Evolutionary conservation across 139 green algal genomes (phyloP).

Genomic region (Pseudopediastrum boryanum): DNA sequence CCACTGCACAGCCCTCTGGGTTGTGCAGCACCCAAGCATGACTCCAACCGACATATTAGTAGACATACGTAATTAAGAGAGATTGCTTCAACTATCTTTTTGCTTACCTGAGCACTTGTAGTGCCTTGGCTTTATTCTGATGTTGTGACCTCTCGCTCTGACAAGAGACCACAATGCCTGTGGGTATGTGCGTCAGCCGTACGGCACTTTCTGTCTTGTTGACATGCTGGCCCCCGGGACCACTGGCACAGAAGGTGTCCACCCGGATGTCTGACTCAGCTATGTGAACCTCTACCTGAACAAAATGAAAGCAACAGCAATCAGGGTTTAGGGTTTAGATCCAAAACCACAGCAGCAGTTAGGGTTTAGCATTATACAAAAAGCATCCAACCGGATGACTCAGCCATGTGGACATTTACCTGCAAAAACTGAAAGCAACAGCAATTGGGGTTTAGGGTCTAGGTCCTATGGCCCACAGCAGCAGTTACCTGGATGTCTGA

Average conservation of each 20-base stretch:
- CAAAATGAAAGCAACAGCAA: neutral
- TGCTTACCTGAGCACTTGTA: constrained; percentile 57
- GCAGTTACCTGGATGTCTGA: constrained; percentile 54
- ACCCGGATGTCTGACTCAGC: constrained; percentile 48
- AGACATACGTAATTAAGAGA: neutral
- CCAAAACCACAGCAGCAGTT: neutral
- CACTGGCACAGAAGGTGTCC: constrained; percentile 58
- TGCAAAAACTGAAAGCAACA: no score
- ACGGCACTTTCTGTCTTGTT: constrained; percentile 76
- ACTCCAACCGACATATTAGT: neutral
- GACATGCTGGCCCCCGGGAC: constrained; percentile 74
- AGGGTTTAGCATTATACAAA: no score
- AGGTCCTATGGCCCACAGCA: no score
- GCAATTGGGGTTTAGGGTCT: no score
- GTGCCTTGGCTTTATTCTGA: constrained; percentile 89
- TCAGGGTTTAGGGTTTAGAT: neutral
- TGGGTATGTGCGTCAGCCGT: constrained; percentile 70
- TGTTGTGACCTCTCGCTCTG: constrained; percentile 94
- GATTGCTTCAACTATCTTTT: constrained; percentile 17
- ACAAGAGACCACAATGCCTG: constrained; percentile 66
- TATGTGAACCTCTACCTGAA: constrained; percentile 53
- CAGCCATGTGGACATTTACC: no score
- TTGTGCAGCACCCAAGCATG: neutral
- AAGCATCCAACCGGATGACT: no score
- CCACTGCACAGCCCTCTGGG: neutral